These are phyloP conservation scores for Trichoderma atroviride DNA, from an alignment of 2,329 filamentous ascomycete genomes.

Conservation along the genomic window DNA sequence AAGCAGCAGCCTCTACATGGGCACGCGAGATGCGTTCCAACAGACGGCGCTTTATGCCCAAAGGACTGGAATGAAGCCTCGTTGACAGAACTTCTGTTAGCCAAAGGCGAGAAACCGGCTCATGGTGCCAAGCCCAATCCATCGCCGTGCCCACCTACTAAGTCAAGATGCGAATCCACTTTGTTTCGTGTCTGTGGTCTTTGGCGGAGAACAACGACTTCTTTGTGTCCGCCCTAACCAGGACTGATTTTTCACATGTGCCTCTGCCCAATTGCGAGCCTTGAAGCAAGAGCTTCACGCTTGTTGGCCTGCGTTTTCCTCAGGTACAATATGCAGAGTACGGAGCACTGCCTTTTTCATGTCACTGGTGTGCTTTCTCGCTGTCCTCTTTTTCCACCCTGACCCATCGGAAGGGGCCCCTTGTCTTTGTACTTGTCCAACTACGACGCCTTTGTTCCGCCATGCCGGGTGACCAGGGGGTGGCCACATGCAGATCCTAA, in stretches of 20 bases:
- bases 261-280: slow-evolving; percentile 4
- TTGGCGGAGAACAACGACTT: slow-evolving; percentile 11
- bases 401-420: slow-evolving; percentile 5
- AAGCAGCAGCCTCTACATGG: not conserved
- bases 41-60: not conserved
- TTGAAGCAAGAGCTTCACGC: not conserved
- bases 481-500: slow-evolving; percentile 33
- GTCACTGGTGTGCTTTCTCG: not conserved
- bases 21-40: not conserved
- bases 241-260: slow-evolving; percentile 8
- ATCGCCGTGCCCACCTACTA: slow-evolving; percentile 15
- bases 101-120: not conserved
- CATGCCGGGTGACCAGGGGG: slow-evolving; percentile 33
- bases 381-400: not conserved
- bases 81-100: slow-evolving; percentile 9
- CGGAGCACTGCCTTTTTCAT: not conserved
- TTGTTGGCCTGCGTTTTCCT: not conserved
- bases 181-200: slow-evolving; percentile 25
- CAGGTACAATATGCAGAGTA: not conserved
- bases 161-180: slow-evolving; percentile 20
- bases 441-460: slow-evolving; percentile 32
- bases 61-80: not conserved
- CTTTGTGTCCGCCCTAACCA: not conserved
- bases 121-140: slow-evolving; percentile 10
- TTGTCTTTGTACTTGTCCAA: slow-evolving; percentile 22